phyloP scores from a whole-genome alignment of 768 basidiomycete species.

The Tylopilus sp. region DNA sequence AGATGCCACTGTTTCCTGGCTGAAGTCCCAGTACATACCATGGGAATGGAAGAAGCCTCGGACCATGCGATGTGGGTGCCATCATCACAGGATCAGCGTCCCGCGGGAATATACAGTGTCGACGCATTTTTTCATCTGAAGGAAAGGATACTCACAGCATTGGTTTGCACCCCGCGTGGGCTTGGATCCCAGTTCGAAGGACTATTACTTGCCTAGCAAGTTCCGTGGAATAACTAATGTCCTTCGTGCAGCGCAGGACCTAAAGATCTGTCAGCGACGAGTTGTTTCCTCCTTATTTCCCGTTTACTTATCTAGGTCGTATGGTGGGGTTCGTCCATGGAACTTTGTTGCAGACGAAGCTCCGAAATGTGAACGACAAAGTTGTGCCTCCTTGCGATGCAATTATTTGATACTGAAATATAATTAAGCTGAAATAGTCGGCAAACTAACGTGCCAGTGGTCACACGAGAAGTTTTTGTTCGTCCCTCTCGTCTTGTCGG shows the following conservation, averaged over 20 bases:
- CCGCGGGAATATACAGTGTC: neutral
- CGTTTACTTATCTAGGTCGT: slow-evolving; percentile 8
- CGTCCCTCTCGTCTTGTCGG: slow-evolving; percentile 4
- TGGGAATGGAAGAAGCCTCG: slow-evolving; percentile 54
- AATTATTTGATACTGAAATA: slow-evolving; percentile 22
- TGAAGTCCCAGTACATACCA: slow-evolving; percentile 44
- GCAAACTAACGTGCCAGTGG: slow-evolving; percentile 15
- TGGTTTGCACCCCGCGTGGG: neutral
- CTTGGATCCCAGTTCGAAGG: slow-evolving; percentile 7
- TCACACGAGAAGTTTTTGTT: slow-evolving; percentile 8
- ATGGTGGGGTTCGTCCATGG: neutral
- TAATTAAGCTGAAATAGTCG: slow-evolving; percentile 16
- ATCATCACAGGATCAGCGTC: slow-evolving; percentile 24
- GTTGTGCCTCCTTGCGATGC: slow-evolving; percentile 17
- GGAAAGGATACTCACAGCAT: slow-evolving; percentile 4
- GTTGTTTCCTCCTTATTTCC: neutral
- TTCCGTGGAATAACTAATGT: neutral
- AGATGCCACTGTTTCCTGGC: slow-evolving; percentile 31
- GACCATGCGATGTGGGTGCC: slow-evolving; percentile 34
- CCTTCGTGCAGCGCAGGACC: neutral
- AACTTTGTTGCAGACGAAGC: slow-evolving; percentile 5
- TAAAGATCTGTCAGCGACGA: slow-evolving; percentile 2
- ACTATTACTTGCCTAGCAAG: neutral
- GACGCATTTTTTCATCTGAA: neutral
- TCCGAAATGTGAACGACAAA: slow-evolving; percentile 8